Evolutionary conservation across 352 stramenopile genomes (phyloP).

Genomic region (Sclerospora graminicola): DNA sequence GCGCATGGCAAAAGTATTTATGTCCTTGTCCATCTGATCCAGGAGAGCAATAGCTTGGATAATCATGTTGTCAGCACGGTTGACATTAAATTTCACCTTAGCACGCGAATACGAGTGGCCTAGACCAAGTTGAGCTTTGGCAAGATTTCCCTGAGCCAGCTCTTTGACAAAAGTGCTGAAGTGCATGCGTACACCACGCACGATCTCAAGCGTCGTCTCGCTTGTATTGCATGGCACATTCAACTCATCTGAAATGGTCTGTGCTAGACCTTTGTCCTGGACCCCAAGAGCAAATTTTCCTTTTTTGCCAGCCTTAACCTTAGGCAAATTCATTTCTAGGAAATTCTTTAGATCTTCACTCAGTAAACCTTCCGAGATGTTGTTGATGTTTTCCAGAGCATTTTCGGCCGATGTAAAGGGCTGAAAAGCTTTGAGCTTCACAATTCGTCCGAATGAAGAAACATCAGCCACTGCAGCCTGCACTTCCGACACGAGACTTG

Average conservation of each 20-base stretch:
- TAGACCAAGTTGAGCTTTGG: slow-evolving; percentile 98
- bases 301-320: slow-evolving; percentile 90
- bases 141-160: slow-evolving; percentile 90
- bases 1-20: slow-evolving; percentile 99
- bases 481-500: slow-evolving; percentile 73
- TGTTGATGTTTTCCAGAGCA: slow-evolving; percentile 99
- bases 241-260: slow-evolving; percentile 93
- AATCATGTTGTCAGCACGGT: slow-evolving; percentile 99
- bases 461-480: slow-evolving; percentile 91
- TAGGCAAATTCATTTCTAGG: slow-evolving; percentile 99
- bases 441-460: slow-evolving; percentile 90
- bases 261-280: slow-evolving; percentile 90
- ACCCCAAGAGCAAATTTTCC: slow-evolving; percentile 85
- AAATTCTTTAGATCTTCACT: slow-evolving; percentile 95
- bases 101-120: slow-evolving; percentile 98
- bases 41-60: slow-evolving; percentile 99
- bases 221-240: slow-evolving; percentile 93
- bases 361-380: slow-evolving; percentile 92
- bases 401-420: slow-evolving; percentile 98
- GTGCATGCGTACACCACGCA: slow-evolving; percentile 95
- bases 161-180: slow-evolving; percentile 98
- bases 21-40: slow-evolving; percentile 99
- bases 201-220: slow-evolving; percentile 95
- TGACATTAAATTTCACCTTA: slow-evolving; percentile 99
- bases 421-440: slow-evolving; percentile 99